phyloP scores from a whole-genome alignment of 345 rosid species.

The Camelina hispida region DNA sequence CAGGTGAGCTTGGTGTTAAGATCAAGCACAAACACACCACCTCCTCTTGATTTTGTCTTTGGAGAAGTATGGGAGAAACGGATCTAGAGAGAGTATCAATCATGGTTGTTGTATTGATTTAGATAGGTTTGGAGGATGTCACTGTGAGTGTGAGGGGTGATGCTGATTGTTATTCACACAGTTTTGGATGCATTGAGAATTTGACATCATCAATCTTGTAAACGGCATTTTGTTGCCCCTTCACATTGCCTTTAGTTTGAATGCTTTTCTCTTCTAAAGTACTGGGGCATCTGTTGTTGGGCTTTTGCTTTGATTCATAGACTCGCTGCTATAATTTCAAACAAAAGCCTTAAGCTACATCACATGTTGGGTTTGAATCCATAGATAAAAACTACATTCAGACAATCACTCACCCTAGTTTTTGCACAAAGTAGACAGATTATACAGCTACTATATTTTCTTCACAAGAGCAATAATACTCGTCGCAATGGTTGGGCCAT shows the following conservation, averaged over 20 bases:
- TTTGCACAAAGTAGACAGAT: too few species aligned
- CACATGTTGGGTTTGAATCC: neutral
- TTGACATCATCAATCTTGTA: neutral
- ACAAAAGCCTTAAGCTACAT: too few species aligned
- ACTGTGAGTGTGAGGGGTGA: slow-evolving; percentile 33
- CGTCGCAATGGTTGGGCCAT: neutral
- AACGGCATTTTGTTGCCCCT: neutral
- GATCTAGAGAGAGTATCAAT: too few species aligned
- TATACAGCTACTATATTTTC: too few species aligned
- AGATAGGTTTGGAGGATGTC: slow-evolving; percentile 15
- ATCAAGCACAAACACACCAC: slow-evolving; percentile 54
- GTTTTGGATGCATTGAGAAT: slow-evolving; percentile 11
- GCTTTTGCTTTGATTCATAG: slow-evolving; percentile 15
- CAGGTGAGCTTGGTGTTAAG: slow-evolving; percentile 80
- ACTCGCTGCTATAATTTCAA: neutral
- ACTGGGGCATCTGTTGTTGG: slow-evolving; percentile 17
- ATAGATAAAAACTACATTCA: too few species aligned
- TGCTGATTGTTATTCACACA: neutral
- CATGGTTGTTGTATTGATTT: neutral
- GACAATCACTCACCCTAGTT: too few species aligned
- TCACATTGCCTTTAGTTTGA: neutral
- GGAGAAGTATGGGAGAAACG: too few species aligned
- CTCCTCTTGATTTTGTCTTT: neutral
- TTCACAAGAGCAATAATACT: too few species aligned
- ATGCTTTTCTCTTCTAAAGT: neutral